Conservation (phyloP, 2,329 filamentous ascomycete genomes). For the Paracoccidioides lutzii region DNA sequence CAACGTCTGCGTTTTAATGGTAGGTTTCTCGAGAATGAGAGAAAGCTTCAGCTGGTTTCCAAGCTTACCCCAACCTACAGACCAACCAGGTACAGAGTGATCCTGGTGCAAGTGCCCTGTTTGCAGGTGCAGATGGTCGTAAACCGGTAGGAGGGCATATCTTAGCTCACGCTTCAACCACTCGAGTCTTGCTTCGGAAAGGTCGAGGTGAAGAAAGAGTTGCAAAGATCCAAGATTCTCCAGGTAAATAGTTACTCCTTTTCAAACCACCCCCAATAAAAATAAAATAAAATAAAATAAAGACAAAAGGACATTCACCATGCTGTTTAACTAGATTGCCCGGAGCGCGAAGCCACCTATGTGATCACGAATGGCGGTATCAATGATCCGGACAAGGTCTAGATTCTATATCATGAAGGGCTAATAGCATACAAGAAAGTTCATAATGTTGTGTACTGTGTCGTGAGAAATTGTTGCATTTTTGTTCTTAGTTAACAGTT, state of each 20-base stretch:
- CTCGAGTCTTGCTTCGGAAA: constrained; percentile 53
- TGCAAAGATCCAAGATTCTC: constrained; percentile 55
- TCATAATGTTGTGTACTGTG: neutral
- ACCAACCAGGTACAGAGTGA: constrained; percentile 62
- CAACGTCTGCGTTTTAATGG: constrained; percentile 53
- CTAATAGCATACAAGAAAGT: neutral
- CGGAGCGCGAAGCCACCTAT: constrained; percentile 56
- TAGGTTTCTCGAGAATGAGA: constrained; percentile 16
- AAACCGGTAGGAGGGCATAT: constrained; percentile 57
- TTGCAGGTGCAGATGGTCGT: constrained; percentile 53
- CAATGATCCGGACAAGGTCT: constrained; percentile 52
- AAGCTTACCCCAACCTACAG: constrained; percentile 20
- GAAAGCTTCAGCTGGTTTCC: neutral
- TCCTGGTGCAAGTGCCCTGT: constrained; percentile 54
- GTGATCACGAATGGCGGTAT: constrained; percentile 58
- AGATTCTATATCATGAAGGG: constrained; percentile 4
- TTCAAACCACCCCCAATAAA: too few relatives aligned
- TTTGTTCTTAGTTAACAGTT: neutral
- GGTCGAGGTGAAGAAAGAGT: constrained; percentile 57
- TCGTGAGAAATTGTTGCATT: neutral
- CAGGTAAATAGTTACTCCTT: constrained; percentile 33
- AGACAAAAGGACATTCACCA: neutral
- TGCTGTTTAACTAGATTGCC: constrained; percentile 40
- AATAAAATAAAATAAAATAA: neutral
- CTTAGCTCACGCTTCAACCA: constrained; percentile 55